Evolutionary conservation across 257 asterid genomes (phyloP).

Genomic region (Rubia yunnanensis): DNA sequence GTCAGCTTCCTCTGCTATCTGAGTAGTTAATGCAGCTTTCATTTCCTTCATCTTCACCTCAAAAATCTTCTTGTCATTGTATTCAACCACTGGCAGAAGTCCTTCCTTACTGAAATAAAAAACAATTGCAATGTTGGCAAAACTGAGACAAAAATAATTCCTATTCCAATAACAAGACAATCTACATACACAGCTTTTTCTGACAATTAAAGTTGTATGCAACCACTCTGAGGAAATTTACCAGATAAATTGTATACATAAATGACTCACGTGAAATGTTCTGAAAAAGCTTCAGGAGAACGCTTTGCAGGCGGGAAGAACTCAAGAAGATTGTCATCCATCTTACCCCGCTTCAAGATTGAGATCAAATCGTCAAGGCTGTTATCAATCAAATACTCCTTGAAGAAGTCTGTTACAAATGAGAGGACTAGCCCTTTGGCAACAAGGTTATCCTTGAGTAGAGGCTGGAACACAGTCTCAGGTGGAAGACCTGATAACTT

Average conservation of each 20-base stretch:
- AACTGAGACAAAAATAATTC: neutral
- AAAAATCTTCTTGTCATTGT: constrained; percentile 71
- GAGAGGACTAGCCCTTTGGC: constrained; percentile 95
- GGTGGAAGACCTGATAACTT: constrained; percentile 97
- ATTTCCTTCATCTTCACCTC: constrained; percentile 84
- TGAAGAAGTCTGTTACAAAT: constrained; percentile 88
- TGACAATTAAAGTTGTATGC: neutral
- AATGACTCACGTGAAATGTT: constrained; percentile 80
- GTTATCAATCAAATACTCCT: constrained; percentile 91
- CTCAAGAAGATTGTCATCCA: constrained; percentile 85
- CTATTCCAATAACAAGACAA: neutral
- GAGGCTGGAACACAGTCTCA: constrained; percentile 92
- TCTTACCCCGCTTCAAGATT: constrained; percentile 80
- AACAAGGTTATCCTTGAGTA: constrained; percentile 94
- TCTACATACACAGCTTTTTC: neutral
- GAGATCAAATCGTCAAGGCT: constrained; percentile 95
- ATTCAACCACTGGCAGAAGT: constrained; percentile 63
- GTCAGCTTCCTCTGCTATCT: constrained; percentile 74
- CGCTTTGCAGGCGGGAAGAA: constrained; percentile 82
- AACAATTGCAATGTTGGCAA: neutral
- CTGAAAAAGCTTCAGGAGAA: constrained; percentile 84
- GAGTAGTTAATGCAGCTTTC: constrained; percentile 74
- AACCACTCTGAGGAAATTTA: neutral
- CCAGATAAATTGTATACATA: neutral
- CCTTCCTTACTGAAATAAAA: constrained; percentile 62